Percentiles rank a stretch among this genome's conserved stretches.
Evolutionary conservation across 768 basidiomycete genomes (phyloP).

Genomic region (Tricholomella constricta): DNA sequence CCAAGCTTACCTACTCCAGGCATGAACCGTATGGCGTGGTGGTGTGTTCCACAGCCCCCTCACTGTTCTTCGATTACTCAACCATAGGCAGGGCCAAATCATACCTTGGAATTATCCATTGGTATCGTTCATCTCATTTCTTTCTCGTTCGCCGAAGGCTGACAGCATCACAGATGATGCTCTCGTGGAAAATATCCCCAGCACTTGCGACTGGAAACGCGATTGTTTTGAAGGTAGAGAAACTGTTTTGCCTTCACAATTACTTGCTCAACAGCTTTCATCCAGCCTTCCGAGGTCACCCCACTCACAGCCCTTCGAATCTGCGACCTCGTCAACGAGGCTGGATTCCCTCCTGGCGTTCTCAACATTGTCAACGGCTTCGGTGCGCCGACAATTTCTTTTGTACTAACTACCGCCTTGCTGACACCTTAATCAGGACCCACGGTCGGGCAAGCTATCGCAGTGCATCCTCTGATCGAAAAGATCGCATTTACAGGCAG

Average conservation of each 20-base stretch:
- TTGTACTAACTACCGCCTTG: too few species aligned
- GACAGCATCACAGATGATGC: slow-evolving; percentile 24
- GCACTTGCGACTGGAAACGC: slow-evolving; percentile 53
- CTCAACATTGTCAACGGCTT: slow-evolving; percentile 69
- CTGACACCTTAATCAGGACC: too few species aligned
- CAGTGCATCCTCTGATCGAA: slow-evolving; percentile 55
- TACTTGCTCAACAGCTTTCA: too few species aligned
- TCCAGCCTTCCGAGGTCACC: slow-evolving; percentile 64
- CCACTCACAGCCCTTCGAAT: slow-evolving; percentile 61
- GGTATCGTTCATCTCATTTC: slow-evolving; percentile 33
- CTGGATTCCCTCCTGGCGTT: slow-evolving; percentile 73
- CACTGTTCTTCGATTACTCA: not conserved
- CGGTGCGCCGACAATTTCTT: too few species aligned
- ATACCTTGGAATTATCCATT: slow-evolving; percentile 52
- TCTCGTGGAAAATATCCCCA: slow-evolving; percentile 31
- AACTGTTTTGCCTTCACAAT: too few species aligned
- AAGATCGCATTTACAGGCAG: slow-evolving; percentile 89
- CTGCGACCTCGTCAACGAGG: slow-evolving; percentile 54
- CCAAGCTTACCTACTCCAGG: slow-evolving; percentile 28
- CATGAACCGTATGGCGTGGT: too few species aligned
- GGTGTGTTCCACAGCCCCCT: slow-evolving; percentile 15
- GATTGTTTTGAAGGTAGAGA: slow-evolving; percentile 50
- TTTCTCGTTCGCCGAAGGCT: not conserved
- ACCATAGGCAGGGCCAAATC: slow-evolving; percentile 37
- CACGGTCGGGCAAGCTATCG: slow-evolving; percentile 63